Evolutionary conservation across 1,284 basidiomycete species (phyloP).

Genomic region (Pseudozyma thailandica): DNA sequence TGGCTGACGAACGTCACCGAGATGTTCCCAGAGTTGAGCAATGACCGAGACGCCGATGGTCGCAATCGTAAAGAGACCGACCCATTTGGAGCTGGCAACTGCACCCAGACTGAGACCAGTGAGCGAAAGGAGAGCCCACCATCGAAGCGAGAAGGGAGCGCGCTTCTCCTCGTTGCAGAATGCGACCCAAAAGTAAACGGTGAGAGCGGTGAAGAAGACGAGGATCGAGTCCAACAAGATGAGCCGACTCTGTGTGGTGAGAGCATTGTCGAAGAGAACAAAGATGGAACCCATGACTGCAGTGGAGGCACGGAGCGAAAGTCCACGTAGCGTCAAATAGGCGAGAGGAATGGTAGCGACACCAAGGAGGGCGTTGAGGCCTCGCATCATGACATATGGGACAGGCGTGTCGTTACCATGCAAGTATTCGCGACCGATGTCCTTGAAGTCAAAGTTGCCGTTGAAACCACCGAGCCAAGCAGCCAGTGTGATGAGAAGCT

Average conservation of each 20-base stretch:
- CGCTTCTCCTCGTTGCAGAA: conserved; percentile 89
- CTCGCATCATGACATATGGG: conserved; percentile 95
- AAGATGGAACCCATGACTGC: conserved; percentile 89
- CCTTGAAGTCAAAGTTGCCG: conserved; percentile 94
- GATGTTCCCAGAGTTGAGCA: conserved; percentile 86
- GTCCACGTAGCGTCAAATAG: conserved; percentile 90
- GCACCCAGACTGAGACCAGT: conserved; percentile 90
- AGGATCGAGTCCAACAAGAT: conserved; percentile 97
- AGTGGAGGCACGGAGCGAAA: conserved; percentile 84
- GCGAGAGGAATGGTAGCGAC: conserved; percentile 87
- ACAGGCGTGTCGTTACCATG: conserved; percentile 71
- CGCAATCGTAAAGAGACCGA: conserved; percentile 97
- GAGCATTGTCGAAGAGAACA: conserved; percentile 94
- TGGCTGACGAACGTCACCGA: conserved; percentile 86
- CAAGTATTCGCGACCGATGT: conserved; percentile 76
- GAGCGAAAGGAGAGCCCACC: conserved; percentile 94
- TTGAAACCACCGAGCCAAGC: conserved; percentile 90
- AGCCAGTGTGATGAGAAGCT: conserved; percentile 90
- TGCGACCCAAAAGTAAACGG: conserved; percentile 84
- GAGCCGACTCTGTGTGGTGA: conserved; percentile 92
- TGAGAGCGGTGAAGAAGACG: conserved; percentile 95
- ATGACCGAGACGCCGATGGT: conserved; percentile 88
- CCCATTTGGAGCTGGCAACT: conserved; percentile 96
- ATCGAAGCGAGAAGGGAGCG: conserved; percentile 79
- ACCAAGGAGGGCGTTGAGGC: conserved; percentile 89